Percentiles rank a stretch among this genome's conserved stretches.
Evolutionary conservation across 306 rosid species (phyloP).

Genomic region (Quercus dentata): DNA sequence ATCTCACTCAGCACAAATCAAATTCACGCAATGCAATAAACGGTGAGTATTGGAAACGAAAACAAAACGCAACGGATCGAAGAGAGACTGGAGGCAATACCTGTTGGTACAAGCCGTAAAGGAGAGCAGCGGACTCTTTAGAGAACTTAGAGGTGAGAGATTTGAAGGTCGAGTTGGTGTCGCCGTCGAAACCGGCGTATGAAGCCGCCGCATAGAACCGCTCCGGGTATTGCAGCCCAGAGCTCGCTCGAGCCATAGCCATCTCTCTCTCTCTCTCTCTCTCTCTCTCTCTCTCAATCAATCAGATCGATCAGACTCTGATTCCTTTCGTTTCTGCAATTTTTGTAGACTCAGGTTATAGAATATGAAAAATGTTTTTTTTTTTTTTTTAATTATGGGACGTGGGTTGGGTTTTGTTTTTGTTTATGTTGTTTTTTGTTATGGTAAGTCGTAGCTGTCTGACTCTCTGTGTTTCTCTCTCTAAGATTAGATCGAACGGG

Average conservation of each 20-base stretch:
- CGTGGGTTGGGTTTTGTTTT: too few relatives aligned
- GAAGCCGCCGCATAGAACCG: slow-evolving; percentile 91
- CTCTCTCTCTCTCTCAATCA: neutral
- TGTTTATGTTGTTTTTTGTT: too few relatives aligned
- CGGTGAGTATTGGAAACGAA: neutral
- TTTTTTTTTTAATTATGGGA: too few relatives aligned
- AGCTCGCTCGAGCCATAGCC: slow-evolving; percentile 73
- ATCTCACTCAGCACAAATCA: neutral
- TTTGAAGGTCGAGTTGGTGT: slow-evolving; percentile 74
- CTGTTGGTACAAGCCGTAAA: slow-evolving; percentile 86
- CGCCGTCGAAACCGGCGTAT: slow-evolving; percentile 83
- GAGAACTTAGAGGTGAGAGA: slow-evolving; percentile 78
- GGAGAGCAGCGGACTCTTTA: slow-evolving; percentile 75
- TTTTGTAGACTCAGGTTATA: too few relatives aligned
- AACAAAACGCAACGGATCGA: slow-evolving; percentile 1
- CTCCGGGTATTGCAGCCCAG: slow-evolving; percentile 89
- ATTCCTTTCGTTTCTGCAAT: too few relatives aligned
- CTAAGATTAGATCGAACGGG: too few relatives aligned
- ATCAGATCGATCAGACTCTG: too few relatives aligned
- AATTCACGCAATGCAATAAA: neutral
- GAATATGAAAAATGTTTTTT: too few relatives aligned
- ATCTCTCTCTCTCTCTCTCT: neutral
- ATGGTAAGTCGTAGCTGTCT: too few relatives aligned
- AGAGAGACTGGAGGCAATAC: slow-evolving; percentile 18
- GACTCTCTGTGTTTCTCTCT: too few relatives aligned